Base-by-base conservation (phyloP, 2,329 filamentous ascomycete genomes). In the Xylaria sp. region DNA sequence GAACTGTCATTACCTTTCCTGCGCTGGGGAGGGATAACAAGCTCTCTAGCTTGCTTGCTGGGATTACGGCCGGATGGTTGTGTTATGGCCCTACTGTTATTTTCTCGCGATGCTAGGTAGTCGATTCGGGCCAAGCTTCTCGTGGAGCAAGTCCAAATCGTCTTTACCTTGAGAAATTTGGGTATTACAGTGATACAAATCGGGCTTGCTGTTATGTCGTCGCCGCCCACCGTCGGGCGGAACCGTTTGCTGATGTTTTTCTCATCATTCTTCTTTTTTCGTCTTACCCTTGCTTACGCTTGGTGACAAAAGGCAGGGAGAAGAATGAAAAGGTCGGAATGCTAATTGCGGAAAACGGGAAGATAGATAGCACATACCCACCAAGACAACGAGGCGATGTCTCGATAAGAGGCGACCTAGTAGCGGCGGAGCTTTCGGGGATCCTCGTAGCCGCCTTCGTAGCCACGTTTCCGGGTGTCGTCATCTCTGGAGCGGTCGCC, bases 371-470 rank as follows among this genome's bases (percentile, higher is more conserved):
- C 80, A 80, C 79, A 84, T 83, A 85, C 85, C 84, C 83, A 86
- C 84, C 82, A 73, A 73, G 70, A 61, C 66, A 68, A 66, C 60
- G 54, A 60, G 3, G 54, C 56, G 66, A 70, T 75, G 79, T 80
- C 78, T 79, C 78, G 78, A 83, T 83, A 90, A 73, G 71, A 69
- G 63, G 66, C 48, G 61, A 62, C 55, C 72, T 75, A 79, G 82
- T 91, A 91, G 72, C 89, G 87, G 72, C 89, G 88, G 71, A 90
- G 78, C 80, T 91, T 91, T 67, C 88, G 82, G 59, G 89, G 88
- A 80, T 97, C 94, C 78, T 97, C 94, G 82, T 94, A 91, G 73
- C 89, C 88, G 79, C 90, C 90, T 78, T 97, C 94, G 81, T 92
- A 94, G 62, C 90, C 86, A 79, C 91, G 89, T 85, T 92, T 88